A percentile compares a stretch with the other conserved stretches of the same genome.
These are phyloP conservation scores for Mucor lusitanicus DNA, from an alignment of 371 early-diverging fungal genomes.

Conservation along the genomic window DNA sequence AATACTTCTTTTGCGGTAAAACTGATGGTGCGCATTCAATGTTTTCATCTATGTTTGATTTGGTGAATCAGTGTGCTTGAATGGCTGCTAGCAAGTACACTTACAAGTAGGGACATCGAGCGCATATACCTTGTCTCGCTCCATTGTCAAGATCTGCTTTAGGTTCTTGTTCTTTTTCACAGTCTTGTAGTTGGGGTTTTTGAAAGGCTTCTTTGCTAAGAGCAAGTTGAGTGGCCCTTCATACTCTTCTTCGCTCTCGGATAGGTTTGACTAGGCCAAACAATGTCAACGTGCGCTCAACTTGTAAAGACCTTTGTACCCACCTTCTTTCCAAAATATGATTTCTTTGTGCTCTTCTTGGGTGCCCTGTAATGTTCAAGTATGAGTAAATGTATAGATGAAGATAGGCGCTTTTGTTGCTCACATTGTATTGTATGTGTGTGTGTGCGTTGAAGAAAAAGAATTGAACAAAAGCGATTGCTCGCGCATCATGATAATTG, in stretches of 20 bases:
- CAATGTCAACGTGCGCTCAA: not conserved
- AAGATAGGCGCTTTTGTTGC: too few species aligned
- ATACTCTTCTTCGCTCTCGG: conserved; percentile 24
- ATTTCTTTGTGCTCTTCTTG: conserved; percentile 13
- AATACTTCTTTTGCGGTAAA: conserved; percentile 85
- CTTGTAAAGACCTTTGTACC: too few species aligned
- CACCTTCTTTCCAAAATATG: conserved; percentile 21
- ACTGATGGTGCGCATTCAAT: conserved; percentile 86
- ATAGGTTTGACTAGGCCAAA: not conserved
- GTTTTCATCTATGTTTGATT: conserved; percentile 62
- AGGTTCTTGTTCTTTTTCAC: conserved; percentile 74
- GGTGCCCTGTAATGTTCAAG: conserved; percentile 12
- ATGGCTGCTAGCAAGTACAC: conserved; percentile 4
- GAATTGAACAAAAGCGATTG: too few species aligned
- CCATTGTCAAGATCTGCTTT: conserved; percentile 77
- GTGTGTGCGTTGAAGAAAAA: too few species aligned
- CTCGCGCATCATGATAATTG: too few species aligned
- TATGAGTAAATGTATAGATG: not conserved
- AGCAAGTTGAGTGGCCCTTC: conserved; percentile 39
- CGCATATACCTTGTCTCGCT: conserved; percentile 65
- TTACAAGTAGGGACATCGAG: conserved; percentile 74
- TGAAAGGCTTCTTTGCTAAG: conserved; percentile 63
- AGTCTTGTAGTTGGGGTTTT: conserved; percentile 62
- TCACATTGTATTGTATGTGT: too few species aligned
- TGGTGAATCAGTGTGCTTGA: not conserved